phyloP scores from a whole-genome alignment of 1,139 yeast species.

The Geotrichum phurueaensis region DNA sequence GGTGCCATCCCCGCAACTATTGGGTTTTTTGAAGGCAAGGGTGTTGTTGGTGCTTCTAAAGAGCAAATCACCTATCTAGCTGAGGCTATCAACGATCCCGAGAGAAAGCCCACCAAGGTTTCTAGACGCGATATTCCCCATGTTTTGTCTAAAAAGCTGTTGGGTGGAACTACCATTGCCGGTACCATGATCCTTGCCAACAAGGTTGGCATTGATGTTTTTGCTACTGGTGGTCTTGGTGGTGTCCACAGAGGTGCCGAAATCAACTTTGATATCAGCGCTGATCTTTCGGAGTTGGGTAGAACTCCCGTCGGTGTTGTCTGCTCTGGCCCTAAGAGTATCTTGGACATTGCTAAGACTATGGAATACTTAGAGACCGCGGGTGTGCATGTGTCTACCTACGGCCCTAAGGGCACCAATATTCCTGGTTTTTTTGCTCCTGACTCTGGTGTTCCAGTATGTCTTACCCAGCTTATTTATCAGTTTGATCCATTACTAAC shows the following conservation, averaged over 20 bases:
- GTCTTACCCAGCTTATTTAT: background rate
- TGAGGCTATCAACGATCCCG: conserved; percentile 26
- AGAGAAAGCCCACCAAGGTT: conserved; percentile 47
- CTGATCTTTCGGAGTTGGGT: conserved; percentile 80
- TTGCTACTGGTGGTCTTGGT: conserved; percentile 92
- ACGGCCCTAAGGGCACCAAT: conserved; percentile 45
- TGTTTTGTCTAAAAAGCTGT: conserved; percentile 54
- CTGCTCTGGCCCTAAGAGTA: conserved; percentile 87
- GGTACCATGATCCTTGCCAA: conserved; percentile 80
- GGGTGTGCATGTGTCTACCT: conserved; percentile 55
- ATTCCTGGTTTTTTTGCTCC: conserved; percentile 84
- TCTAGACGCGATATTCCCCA: conserved; percentile 78
- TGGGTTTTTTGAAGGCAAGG: conserved; percentile 67
- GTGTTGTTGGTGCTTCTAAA: conserved; percentile 57
- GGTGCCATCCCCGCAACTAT: conserved; percentile 86
- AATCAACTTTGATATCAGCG: conserved; percentile 71
- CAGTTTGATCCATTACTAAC: background rate
- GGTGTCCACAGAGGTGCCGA: conserved; percentile 86
- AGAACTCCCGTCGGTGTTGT: conserved; percentile 81
- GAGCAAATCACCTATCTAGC: conserved; percentile 50
- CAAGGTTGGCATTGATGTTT: conserved; percentile 70
- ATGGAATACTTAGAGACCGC: conserved; percentile 85
- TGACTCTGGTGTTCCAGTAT: conserved; percentile 55
- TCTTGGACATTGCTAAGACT: conserved; percentile 72
- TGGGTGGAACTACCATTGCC: conserved; percentile 89